Base-by-base conservation (phyloP, 306 rosid genomes). In the Trifolium pratense region DNA sequence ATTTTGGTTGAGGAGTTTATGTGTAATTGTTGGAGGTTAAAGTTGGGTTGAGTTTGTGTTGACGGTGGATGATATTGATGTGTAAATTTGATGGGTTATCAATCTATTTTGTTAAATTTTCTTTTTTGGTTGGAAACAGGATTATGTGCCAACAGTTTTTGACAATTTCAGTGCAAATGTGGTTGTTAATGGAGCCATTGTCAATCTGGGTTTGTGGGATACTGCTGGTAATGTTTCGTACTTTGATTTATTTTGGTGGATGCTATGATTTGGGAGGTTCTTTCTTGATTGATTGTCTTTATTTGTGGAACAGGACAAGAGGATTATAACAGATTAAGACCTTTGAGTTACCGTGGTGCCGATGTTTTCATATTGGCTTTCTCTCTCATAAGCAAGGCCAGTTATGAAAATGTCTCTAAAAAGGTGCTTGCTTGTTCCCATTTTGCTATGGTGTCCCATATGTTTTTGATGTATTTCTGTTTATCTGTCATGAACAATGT, bases 91-190 rank as follows among this genome's bases (percentile, higher is more conserved):
- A 13, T 39, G 57, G 68, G 17, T 59, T 25, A 7, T 43, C 14
- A 4, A 6, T 29, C 29, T 42, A 39, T 2, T 23, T 51, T 29
- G 32, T 68, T 61, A 12, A 48, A n/a, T 40, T 48, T 74, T 52
- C 56, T 57, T 57, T 32, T 75, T 64, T 77, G 82, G 17, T 77
- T 84, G 80, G 48, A 56, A 85, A 88, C 91, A 92, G 98, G 97
- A 92, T 90, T 92, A 90, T 43, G 97, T 92, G 80, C 97, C 97
- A 5, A 92, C 98, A 58, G 96, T 90, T 81, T 92, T 92, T 15
- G 97, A 95, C 96, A 95, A 95, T 86, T 95, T 95, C 81, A 95
- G 97, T 43, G 99, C 97, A 68, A 95, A 95, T 67, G 99, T 95
- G 83, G 99, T 95, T 77, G 99, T 95, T 75, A 91, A 95, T 81